Evolutionary conservation across 225 moss, liverwort and hornwort species (phyloP), one percentile per base, ranked within the genome.

Genomic region (Sphagnum contortum): DNA sequence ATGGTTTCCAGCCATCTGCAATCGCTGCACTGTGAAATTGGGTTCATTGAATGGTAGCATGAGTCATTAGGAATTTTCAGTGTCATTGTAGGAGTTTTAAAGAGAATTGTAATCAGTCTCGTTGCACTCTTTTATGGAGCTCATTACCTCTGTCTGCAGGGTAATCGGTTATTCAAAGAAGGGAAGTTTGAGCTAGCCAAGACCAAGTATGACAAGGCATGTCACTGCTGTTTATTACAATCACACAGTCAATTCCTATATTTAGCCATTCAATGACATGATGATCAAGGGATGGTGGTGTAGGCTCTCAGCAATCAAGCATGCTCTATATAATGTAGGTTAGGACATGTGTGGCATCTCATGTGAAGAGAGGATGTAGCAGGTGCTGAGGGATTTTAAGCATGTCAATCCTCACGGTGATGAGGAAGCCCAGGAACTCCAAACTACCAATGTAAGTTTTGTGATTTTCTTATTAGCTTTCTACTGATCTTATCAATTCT

Each of bases 81-180:
- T 29, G 29, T 29, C 29, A 29, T 29, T 29, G 29, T 29, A 29
- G 29, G 29, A 29, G 29, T 29, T 29, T 29, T 29, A 29, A 29
- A 29, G 29, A 29, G 29, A 29, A 29, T 29, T 29, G 29, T 29
- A 29, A 29, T 29, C 29, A 29, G 29, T 29, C 29, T 29, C 29
- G 1, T 29, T 29, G 29, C 29, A 29, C 29, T 29, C 29, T 29
- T 29, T 29, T 69, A 59, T 60, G 57, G 6, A 47, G 52, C 52
- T 52, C 52, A 5, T 6, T 9, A 52, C 4, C 10, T 45, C 45
- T 58, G 6, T 66, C 12, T 62, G 67, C 83, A 98, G 96, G 98
- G 91, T 50, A 98, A 98, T 60, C 89, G 98, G 49, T 70, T 98
- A 64, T 98, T 98, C 75, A 98, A 98, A 77, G 98, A 93, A 77